Evolutionary conservation across 176 grass and related monocot species (phyloP).

Genomic region (Cenchrus americanus): DNA sequence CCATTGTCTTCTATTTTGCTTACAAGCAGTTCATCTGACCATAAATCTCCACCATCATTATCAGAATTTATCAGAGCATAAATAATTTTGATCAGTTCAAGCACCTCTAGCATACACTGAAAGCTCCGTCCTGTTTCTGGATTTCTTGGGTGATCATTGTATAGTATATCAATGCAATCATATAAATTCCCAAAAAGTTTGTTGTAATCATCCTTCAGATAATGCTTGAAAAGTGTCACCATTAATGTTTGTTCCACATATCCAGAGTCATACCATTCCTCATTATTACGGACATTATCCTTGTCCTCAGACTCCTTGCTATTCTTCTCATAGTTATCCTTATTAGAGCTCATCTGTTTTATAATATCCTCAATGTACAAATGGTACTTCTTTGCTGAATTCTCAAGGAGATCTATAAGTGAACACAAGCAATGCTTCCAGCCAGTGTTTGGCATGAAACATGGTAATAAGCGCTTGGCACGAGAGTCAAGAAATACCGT

Average conservation of each 20-base stretch:
- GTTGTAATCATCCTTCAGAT: conserved; percentile 30
- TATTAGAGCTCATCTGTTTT: not conserved
- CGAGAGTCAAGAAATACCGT: not conserved
- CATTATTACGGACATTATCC: not conserved
- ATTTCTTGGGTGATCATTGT: conserved; percentile 46
- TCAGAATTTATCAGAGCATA: conserved; percentile 25
- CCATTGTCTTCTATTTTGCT: conserved; percentile 27
- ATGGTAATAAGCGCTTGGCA: not conserved
- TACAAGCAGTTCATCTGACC: conserved; percentile 32
- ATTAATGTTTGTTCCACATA: not conserved
- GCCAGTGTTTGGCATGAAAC: conserved; percentile 17
- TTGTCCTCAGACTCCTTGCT: not conserved
- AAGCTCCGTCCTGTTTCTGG: conserved; percentile 37
- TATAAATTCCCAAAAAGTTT: not conserved
- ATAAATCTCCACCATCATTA: conserved; percentile 24
- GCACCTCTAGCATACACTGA: conserved; percentile 41
- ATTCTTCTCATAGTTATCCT: not conserved
- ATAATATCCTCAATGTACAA: not conserved
- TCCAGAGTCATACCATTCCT: not conserved
- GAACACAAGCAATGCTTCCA: conserved; percentile 21
- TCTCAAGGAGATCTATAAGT: conserved; percentile 7
- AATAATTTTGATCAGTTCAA: conserved; percentile 39
- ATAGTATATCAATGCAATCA: conserved; percentile 16
- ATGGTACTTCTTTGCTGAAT: not conserved
- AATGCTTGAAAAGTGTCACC: conserved; percentile 22